Evolutionary conservation across 495 filamentous ascomycete species (phyloP), one percentile per base, ranked within the genome.

Genomic region (Ascodesmis nigricans): DNA sequence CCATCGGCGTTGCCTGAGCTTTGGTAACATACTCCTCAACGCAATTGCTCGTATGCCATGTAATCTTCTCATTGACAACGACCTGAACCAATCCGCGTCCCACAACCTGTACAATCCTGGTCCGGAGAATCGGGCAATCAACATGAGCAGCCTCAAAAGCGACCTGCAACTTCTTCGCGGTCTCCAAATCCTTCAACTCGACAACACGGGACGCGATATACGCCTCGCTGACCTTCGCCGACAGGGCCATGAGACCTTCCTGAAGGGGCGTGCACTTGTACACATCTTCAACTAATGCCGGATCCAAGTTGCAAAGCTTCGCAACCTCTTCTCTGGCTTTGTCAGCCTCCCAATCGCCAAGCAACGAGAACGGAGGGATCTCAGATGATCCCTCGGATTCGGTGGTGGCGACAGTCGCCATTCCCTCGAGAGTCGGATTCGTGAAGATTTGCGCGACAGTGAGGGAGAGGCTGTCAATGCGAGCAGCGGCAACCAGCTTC

Each of bases 191-290:
- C 5, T 30, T 36, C n/a, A 26, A 60, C 39, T 23, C 53, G 49
- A 61, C 45, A 2, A 60, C 55, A 3, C 50, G 41, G 37, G 66
- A 65, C 3, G 67, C 67, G 3, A 73, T 58, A 36, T 75, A 76
- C 8, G 64, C 59, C 26, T 65, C 63, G 3, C 50, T 52, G 1
- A 63, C 59, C 43, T 67, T 67, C 26, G 62, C 54, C 2, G 74
- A 73, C 2, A 74, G 49, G 1, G 68, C 66, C 50, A 77, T 56
- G 11, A 79, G 58, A 1, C 70, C 73, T 42, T 75, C 75, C 50
- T 82, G 76, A 1, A 78, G 54, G 7, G 75, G 63, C 3, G 67
- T 75, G 56, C 73, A 78, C 4, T 73, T 72, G 38, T 75, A 79
- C 0, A 71, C 49, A 48, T 80, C 70, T 25, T 66, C 59, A n/a